Evolutionary conservation across 139 green algal species (phyloP).

Genomic region (Chlorella sp.): DNA sequence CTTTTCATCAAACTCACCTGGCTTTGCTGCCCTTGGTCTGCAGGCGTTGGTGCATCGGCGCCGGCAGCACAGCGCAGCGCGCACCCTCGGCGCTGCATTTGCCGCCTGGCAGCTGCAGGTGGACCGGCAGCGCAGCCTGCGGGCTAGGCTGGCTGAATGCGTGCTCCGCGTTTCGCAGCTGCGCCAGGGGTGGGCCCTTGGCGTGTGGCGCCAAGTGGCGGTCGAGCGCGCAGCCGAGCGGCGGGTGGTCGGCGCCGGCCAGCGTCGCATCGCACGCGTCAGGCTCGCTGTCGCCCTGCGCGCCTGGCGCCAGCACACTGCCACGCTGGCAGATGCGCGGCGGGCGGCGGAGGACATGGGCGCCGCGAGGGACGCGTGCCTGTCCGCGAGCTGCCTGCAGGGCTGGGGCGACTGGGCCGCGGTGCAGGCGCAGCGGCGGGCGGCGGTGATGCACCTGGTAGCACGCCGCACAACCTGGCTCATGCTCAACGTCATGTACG

Average conservation of each 20-base stretch:
- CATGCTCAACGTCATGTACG: too few species aligned
- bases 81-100: neutral
- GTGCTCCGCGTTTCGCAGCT: neutral
- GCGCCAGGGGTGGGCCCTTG: constrained; percentile 16
- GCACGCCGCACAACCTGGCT: too few species aligned
- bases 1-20: too few species aligned
- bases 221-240: neutral
- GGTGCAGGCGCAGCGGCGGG: too few species aligned
- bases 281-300: constrained; percentile 1
- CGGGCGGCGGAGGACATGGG: constrained; percentile 8
- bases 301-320: constrained; percentile 1
- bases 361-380: neutral
- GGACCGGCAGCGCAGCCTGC: neutral
- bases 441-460: too few species aligned
- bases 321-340: neutral
- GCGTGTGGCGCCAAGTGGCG: constrained; percentile 12
- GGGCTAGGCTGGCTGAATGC: neutral
- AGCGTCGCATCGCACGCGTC: constrained; percentile 11
- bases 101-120: constrained; percentile 2
- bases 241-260: neutral
- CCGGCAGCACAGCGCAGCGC: neutral
- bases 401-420: too few species aligned
- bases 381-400: too few species aligned
- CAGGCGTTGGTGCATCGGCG: neutral
- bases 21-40: too few species aligned